phyloP scores from a whole-genome alignment of 176 grass and related monocot genomes.

The Oryza punctata region DNA sequence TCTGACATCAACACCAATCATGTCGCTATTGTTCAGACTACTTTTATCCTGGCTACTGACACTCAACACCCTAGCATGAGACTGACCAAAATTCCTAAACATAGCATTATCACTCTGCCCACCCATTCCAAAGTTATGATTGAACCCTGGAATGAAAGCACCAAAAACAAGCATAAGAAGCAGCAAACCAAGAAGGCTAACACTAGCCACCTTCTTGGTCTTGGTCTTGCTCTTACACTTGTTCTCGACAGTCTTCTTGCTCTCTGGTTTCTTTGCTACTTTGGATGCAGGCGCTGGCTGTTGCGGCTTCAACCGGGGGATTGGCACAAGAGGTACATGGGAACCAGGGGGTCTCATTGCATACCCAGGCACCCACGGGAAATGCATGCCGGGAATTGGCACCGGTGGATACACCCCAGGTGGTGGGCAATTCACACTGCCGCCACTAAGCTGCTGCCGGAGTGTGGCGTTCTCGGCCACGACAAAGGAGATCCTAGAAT shows the following conservation, averaged over 20 bases:
- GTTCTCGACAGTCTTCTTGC: constrained; percentile 48
- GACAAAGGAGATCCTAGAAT: constrained; percentile 79
- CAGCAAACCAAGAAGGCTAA: constrained; percentile 84
- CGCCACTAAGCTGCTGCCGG: constrained; percentile 63
- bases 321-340: constrained; percentile 80
- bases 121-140: constrained; percentile 51
- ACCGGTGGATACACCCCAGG: constrained; percentile 60
- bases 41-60: constrained; percentile 49
- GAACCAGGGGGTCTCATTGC: constrained; percentile 72
- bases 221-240: constrained; percentile 58
- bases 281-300: constrained; percentile 48
- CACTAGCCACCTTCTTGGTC: constrained; percentile 86
- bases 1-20: constrained; percentile 31
- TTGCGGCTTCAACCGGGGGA: constrained; percentile 79
- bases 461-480: constrained; percentile 71
- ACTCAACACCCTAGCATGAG: constrained; percentile 59
- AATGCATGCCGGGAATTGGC: constrained; percentile 55
- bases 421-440: constrained; percentile 41
- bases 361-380: constrained; percentile 90
- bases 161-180: constrained; percentile 59
- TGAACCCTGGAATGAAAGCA: constrained; percentile 60
- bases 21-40: constrained; percentile 46
- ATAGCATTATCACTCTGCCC: constrained; percentile 22
- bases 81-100: constrained; percentile 49
- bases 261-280: constrained; percentile 61